Evolutionary conservation across 805 yeast species (phyloP).

Genomic region (Sungouiozyma intestinalis): DNA sequence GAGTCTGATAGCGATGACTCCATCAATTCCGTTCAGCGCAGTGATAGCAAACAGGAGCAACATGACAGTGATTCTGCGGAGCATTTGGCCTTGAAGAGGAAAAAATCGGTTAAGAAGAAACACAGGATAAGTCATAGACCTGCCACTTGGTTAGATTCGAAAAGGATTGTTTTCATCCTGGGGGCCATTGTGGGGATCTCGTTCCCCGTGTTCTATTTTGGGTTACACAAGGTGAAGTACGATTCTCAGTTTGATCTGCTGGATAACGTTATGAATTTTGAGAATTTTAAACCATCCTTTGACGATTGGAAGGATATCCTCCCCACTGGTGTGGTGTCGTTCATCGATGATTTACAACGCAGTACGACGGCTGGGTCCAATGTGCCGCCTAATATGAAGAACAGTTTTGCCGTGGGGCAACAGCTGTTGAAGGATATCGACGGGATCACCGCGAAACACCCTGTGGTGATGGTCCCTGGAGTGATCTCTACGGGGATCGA

Average conservation of each 20-base stretch:
- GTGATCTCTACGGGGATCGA: slow-evolving; percentile 92
- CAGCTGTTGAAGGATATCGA: slow-evolving; percentile 43
- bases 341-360: slow-evolving; percentile 43
- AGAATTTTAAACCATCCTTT: slow-evolving; percentile 44
- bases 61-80: no score
- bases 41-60: no score
- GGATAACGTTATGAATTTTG: slow-evolving; percentile 45
- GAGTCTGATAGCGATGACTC: neutral
- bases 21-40: no score
- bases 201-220: slow-evolving; percentile 48
- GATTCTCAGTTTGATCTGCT: slow-evolving; percentile 23
- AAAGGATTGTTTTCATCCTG: slow-evolving; percentile 49
- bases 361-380: slow-evolving; percentile 27
- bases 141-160: slow-evolving; percentile 33
- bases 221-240: slow-evolving; percentile 26
- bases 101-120: neutral
- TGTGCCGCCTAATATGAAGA: slow-evolving; percentile 66
- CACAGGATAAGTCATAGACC: slow-evolving; percentile 4
- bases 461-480: slow-evolving; percentile 91
- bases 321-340: slow-evolving; percentile 54
- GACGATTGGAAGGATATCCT: slow-evolving; percentile 66
- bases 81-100: neutral
- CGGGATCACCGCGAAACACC: slow-evolving; percentile 44
- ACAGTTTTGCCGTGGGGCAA: slow-evolving; percentile 82
- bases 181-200: slow-evolving; percentile 67